Percentiles rank a stretch among this genome's conserved stretches.
phyloP scores from a whole-genome alignment of 2,329 filamentous ascomycete species.

The Claviceps pusilla region DNA sequence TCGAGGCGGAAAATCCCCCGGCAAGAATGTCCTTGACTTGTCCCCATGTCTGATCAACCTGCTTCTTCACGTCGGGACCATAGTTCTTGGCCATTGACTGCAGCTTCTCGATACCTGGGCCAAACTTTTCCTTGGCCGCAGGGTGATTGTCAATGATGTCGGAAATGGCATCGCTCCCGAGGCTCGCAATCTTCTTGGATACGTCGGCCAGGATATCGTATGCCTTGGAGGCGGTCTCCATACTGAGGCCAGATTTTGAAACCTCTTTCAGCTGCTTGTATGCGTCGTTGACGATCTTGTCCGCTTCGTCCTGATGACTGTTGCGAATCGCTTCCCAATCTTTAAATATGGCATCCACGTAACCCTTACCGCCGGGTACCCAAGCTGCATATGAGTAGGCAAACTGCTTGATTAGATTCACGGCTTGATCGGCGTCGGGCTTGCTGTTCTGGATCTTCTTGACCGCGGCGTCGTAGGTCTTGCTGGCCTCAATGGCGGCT shows the following conservation, averaged over 20 bases:
- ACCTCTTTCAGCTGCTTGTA: constrained; percentile 52
- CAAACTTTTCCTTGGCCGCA: constrained; percentile 55
- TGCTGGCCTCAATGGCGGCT: constrained; percentile 37
- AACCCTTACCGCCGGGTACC: constrained; percentile 54
- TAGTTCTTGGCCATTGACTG: constrained; percentile 55
- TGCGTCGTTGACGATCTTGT: constrained; percentile 50
- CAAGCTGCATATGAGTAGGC: constrained; percentile 55
- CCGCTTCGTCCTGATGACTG: constrained; percentile 55
- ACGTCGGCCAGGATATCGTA: constrained; percentile 50
- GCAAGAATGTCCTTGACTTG: constrained; percentile 50
- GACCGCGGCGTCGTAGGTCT: constrained; percentile 44
- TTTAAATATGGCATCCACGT: constrained; percentile 54
- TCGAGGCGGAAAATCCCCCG: constrained; percentile 40
- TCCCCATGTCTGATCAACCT: constrained; percentile 56
- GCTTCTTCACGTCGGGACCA: constrained; percentile 63
- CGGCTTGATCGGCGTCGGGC: constrained; percentile 51
- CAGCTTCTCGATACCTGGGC: constrained; percentile 51
- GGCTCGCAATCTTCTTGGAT: constrained; percentile 40
- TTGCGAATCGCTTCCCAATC: constrained; percentile 53
- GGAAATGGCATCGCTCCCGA: constrained; percentile 46
- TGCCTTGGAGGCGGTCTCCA: constrained; percentile 45
- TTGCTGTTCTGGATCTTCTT: constrained; percentile 46
- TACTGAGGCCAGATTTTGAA: constrained; percentile 42
- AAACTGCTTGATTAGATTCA: constrained; percentile 49
- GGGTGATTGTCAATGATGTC: constrained; percentile 63